Evolutionary conservation across 768 basidiomycete genomes (phyloP).

Genomic region (Xerocomellus intermedius): DNA sequence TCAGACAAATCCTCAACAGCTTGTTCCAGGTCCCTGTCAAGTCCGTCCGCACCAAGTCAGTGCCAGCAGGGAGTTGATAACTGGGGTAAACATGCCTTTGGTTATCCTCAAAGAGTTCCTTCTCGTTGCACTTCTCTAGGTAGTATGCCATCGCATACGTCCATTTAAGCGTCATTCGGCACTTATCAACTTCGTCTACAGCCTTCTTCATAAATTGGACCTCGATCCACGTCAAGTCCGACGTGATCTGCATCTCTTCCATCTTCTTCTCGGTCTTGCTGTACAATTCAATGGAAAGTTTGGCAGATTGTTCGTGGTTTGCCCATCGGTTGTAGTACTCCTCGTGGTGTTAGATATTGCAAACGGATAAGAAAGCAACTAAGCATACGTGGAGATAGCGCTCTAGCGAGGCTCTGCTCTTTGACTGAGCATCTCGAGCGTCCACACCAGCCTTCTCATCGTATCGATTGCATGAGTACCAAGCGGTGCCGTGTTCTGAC

Average conservation of each 20-base stretch:
- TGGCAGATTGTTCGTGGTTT: conserved; percentile 99
- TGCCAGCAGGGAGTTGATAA: neutral
- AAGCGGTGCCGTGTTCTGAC: conserved; percentile 94
- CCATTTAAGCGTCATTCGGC: conserved; percentile 97
- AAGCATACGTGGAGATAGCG: conserved; percentile 88
- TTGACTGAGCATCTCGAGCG: conserved; percentile 89
- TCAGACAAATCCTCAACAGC: conserved; percentile 96
- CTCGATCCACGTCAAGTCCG: conserved; percentile 95
- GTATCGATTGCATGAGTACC: conserved; percentile 98
- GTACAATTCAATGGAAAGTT: conserved; percentile 89
- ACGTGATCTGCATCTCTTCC: conserved; percentile 98
- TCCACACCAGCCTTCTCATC: conserved; percentile 89
- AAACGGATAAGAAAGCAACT: neutral
- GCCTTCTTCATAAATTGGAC: conserved; percentile 99
- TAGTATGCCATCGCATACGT: conserved; percentile 99
- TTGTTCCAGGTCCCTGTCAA: conserved; percentile 78
- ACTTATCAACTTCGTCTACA: conserved; percentile 85
- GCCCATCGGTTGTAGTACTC: conserved; percentile 99
- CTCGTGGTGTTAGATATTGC: neutral
- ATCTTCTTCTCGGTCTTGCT: conserved; percentile 99
- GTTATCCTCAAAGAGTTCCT: conserved; percentile 96
- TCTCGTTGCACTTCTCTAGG: conserved; percentile 84
- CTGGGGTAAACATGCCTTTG: conserved; percentile 58
- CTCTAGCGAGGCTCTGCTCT: conserved; percentile 86
- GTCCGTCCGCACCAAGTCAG: neutral